Evolutionary conservation across 2,329 filamentous ascomycete species (phyloP), one percentile per base, ranked within the genome.

Genomic region (Hymenoscyphus linearis): DNA sequence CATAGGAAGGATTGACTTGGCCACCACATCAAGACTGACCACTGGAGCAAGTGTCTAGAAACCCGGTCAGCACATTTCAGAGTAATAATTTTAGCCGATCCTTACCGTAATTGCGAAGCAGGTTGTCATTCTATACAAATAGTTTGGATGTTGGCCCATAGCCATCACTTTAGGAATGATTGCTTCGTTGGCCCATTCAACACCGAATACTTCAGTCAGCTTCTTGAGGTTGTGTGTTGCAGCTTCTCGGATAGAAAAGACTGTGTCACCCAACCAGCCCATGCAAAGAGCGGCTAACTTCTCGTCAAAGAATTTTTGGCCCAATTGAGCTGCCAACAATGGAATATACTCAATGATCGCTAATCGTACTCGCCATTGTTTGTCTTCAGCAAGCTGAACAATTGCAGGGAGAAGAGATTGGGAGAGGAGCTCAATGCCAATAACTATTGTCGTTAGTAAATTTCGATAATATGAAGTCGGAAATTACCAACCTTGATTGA

Each of bases 261-360:
- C 95, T 0, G 95, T 97, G 74, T 99, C 95, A 65, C 95, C 95
- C 35, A 99, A 82, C 95, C 95, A 99, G 69, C 91, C 90, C 93
- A 99, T 98, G 81, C 95, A 99, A 40, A 99, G 82, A 68, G 87
- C 89, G 76, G 91, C 93, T 59, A 99, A 84, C 79, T 99, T 96
- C 78, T 99, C 95, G 70, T 99, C 93, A 73, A 99, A 99, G 82
- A 99, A 99, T 74, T 96, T 87, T 58, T 98, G 93, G 55, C 95
- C 95, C 13, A 99, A 85, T 76, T 99, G 95, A 72, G 91, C 95
- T 59, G 95, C 95, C 62, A 99, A 86, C 61, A 99, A 84, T 34
- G 95, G 95, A 70, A 99, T 97, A 78, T 99, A 98, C 83, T 99
- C 93, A 76, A 99, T 99, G 74, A 99, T 99, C 63, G 95, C 95